Evolutionary conservation across 2,329 filamentous ascomycete genomes (phyloP).

Genomic region (Trichoderma simmonsii): DNA sequence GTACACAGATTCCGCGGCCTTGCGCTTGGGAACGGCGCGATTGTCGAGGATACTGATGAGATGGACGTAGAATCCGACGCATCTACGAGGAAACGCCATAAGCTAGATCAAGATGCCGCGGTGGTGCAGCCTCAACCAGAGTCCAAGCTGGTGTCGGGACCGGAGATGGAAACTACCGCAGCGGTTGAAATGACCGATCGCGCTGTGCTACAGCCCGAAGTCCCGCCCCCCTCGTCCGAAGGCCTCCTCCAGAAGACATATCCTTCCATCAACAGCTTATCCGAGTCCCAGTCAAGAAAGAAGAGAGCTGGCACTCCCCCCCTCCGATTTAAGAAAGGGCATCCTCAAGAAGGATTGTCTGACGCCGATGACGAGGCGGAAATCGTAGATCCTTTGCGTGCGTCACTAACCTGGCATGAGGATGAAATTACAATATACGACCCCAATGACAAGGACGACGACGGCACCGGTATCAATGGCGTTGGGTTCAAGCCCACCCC

Average conservation of each 20-base stretch:
- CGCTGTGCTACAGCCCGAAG: neutral
- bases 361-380: conserved; percentile 34
- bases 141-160: neutral
- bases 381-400: conserved; percentile 53
- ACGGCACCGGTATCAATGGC: conserved; percentile 65
- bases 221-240: neutral
- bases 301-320: conserved; percentile 41
- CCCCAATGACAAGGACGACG: conserved; percentile 62
- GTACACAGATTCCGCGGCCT: conserved; percentile 52
- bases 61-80: conserved; percentile 31
- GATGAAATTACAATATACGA: conserved; percentile 67
- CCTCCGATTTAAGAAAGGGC: conserved; percentile 28
- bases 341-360: conserved; percentile 23
- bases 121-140: neutral
- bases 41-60: conserved; percentile 27
- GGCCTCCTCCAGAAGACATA: conserved; percentile 21
- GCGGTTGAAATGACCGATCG: neutral
- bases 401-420: conserved; percentile 64
- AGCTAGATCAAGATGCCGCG: conserved; percentile 31
- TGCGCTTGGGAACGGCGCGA: conserved; percentile 46
- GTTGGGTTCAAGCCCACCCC: conserved; percentile 65
- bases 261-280: conserved; percentile 38
- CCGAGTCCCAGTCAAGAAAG: conserved; percentile 39
- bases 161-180: neutral
- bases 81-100: conserved; percentile 38